Conservation (phyloP, 2,329 filamentous ascomycete species). For the Cercospora beticola region DNA sequence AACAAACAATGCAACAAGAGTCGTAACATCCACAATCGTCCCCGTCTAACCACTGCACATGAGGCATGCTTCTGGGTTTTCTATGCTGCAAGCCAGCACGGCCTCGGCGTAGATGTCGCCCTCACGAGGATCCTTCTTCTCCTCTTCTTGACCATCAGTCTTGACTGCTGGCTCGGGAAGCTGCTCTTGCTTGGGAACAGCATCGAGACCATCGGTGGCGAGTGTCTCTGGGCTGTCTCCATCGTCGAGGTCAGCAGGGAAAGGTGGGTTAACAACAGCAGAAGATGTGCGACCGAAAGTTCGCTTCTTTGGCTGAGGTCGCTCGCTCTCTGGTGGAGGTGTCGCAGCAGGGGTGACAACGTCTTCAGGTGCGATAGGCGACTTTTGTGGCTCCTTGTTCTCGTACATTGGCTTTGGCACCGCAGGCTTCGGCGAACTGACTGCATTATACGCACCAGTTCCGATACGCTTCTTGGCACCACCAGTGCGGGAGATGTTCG, state of each 20-base stretch:
- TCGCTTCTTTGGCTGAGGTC: slow-evolving; percentile 50
- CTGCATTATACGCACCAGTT: slow-evolving; percentile 41
- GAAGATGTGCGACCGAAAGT: slow-evolving; percentile 35
- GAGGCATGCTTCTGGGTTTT: slow-evolving; percentile 89
- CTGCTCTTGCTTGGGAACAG: slow-evolving; percentile 62
- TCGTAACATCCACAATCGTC: slow-evolving; percentile 16
- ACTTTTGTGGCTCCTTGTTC: slow-evolving; percentile 52
- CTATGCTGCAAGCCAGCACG: slow-evolving; percentile 90
- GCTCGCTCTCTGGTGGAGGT: slow-evolving; percentile 55
- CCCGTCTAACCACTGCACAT: slow-evolving; percentile 85
- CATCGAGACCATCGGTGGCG: slow-evolving; percentile 64
- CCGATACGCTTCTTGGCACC: slow-evolving; percentile 68
- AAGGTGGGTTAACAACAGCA: slow-evolving; percentile 63
- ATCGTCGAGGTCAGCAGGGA: slow-evolving; percentile 75
- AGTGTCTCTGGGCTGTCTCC: slow-evolving; percentile 78
- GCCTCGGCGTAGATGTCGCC: slow-evolving; percentile 94
- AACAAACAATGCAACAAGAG: slow-evolving; percentile 18
- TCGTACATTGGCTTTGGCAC: slow-evolving; percentile 68
- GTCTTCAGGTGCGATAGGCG: slow-evolving; percentile 53
- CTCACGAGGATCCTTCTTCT: slow-evolving; percentile 72
- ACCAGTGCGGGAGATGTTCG: slow-evolving; percentile 66
- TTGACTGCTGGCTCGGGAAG: slow-evolving; percentile 58
- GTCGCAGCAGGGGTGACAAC: slow-evolving; percentile 69
- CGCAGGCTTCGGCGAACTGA: slow-evolving; percentile 55
- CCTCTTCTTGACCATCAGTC: slow-evolving; percentile 66